phyloP scores from a whole-genome alignment of 345 rosid species.

The Murraya paniculata region DNA sequence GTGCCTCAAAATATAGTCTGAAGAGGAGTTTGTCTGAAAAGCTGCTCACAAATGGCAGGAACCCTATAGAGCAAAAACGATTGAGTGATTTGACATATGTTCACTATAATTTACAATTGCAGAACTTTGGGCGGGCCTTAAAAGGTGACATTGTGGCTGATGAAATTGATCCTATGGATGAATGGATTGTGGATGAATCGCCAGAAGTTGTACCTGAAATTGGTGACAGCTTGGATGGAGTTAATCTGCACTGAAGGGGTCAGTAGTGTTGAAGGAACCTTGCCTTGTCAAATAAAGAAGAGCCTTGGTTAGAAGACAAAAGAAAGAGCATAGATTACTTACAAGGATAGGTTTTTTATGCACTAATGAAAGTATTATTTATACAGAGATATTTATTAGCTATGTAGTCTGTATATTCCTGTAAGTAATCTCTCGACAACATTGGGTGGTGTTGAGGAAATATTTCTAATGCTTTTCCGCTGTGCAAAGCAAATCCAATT shows the following conservation, averaged over 20 bases:
- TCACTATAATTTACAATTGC: slow-evolving; percentile 32
- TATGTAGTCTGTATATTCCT: background rate
- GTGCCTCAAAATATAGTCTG: slow-evolving; percentile 29
- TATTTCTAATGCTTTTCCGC: background rate
- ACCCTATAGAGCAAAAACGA: slow-evolving; percentile 12
- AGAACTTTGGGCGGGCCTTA: background rate
- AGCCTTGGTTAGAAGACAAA: background rate
- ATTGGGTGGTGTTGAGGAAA: background rate
- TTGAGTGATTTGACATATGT: slow-evolving; percentile 23
- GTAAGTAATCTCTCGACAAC: background rate
- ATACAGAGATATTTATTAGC: background rate
- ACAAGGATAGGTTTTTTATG: background rate
- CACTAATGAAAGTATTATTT: background rate
- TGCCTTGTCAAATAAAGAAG: background rate
- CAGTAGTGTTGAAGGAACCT: background rate
- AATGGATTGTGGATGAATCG: slow-evolving; percentile 17
- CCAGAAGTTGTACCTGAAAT: background rate
- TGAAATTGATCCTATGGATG: slow-evolving; percentile 29
- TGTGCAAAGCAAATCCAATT: background rate
- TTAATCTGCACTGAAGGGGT: background rate
- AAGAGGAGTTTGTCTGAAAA: slow-evolving; percentile 31
- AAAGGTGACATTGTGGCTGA: slow-evolving; percentile 2
- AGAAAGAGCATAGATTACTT: too few relatives aligned
- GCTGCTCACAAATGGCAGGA: slow-evolving; percentile 21
- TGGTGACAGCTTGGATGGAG: background rate